A percentile compares a stretch with the other conserved stretches of the same genome.
Conservation (phyloP, 164 flowering plant species). For the Vitis cinerea region DNA sequence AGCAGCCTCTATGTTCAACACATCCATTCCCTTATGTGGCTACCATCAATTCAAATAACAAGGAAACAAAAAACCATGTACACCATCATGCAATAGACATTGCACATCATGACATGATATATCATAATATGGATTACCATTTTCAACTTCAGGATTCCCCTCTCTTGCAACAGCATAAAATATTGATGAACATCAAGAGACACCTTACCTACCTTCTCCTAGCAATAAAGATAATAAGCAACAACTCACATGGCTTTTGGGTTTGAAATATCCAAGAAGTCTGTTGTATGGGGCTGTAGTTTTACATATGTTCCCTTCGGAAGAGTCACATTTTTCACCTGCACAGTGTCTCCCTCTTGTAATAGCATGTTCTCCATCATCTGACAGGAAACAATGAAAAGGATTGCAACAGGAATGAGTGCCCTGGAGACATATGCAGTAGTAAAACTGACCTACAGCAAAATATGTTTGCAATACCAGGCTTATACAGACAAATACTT, state of each 20-base stretch:
- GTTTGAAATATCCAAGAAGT: conserved; percentile 92
- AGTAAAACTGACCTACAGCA: not conserved
- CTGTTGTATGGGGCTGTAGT: conserved; percentile 93
- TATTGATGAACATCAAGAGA: no score
- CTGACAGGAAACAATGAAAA: conserved; percentile 27
- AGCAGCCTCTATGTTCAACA: no score
- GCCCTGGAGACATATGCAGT: not conserved
- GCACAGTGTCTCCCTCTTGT: conserved; percentile 87
- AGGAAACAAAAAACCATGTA: no score
- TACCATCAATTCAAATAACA: no score
- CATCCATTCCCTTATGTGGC: no score
- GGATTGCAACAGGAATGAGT: not conserved
- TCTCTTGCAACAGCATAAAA: no score
- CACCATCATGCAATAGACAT: no score
- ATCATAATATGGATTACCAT: no score
- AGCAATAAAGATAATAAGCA: not conserved
- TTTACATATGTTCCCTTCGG: conserved; percentile 95
- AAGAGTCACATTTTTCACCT: conserved; percentile 85
- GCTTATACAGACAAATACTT: not conserved
- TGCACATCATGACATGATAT: no score
- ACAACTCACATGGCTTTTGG: conserved; percentile 95
- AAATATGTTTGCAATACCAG: not conserved
- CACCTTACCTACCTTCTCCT: not conserved
- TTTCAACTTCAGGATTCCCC: no score
- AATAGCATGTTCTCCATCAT: conserved; percentile 97